Evolutionary conservation across 2,329 filamentous ascomycete species (phyloP).

Genomic region (Hypomyces perniciosus): DNA sequence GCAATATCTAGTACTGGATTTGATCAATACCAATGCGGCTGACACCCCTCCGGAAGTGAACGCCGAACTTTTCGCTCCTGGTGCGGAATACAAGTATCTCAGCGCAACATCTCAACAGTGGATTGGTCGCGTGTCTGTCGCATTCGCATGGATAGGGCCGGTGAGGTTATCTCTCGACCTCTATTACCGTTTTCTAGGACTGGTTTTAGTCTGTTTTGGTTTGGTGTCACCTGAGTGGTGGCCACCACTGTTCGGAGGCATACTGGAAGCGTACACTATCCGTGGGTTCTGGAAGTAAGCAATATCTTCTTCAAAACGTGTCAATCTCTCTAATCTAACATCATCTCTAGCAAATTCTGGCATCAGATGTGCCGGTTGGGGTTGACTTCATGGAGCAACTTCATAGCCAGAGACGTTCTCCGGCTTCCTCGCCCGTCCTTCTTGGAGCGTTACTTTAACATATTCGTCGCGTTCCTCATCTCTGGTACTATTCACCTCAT

Average conservation of each 20-base stretch:
- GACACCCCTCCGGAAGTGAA: background rate
- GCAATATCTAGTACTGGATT: conserved; percentile 9
- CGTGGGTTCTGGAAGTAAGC: conserved; percentile 14
- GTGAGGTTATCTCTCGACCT: conserved; percentile 7
- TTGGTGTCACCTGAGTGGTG: conserved; percentile 6
- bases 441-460: conserved; percentile 11
- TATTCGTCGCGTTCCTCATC: conserved; percentile 9
- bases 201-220: background rate
- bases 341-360: conserved; percentile 12
- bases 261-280: conserved; percentile 13
- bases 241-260: conserved; percentile 14
- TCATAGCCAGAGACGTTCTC: conserved; percentile 10
- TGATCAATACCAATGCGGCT: background rate
- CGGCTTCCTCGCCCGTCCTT: conserved; percentile 6
- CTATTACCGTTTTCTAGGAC: conserved; percentile 1
- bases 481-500: conserved; percentile 11
- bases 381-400: conserved; percentile 16
- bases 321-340: background rate
- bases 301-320: background rate
- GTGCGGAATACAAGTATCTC: conserved; percentile 10
- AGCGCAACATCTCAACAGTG: conserved; percentile 13
- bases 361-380: conserved; percentile 11
- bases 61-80: conserved; percentile 8
- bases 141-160: conserved; percentile 5
- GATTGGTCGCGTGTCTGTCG: conserved; percentile 7